Evolutionary conservation across 2,329 filamentous ascomycete species (phyloP), one percentile per base, ranked within the genome.

Genomic region (Amesomyces nigricolor): DNA sequence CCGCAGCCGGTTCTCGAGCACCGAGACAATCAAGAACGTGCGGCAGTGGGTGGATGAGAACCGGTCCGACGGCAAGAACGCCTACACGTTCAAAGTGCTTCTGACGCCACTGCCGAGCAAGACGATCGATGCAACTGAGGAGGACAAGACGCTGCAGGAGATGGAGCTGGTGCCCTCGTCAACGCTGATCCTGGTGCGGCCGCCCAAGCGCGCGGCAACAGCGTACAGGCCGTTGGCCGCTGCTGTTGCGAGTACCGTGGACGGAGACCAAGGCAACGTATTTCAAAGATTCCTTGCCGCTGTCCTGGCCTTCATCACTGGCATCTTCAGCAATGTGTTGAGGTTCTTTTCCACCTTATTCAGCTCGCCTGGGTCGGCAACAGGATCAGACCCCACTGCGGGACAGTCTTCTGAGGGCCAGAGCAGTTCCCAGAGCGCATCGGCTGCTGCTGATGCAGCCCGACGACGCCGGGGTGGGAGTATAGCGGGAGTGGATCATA

Each of bases 11-110:
- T 95, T 96, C 68, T 74, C 82, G 10, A 81, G 83, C 19, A 73
- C 49, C 2, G 76, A 80, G 6, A 87, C 80, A 0, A 76, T 96
- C 6, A 74, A 70, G 6, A 81, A 89, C 43, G 85, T 97, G 1
- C 81, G 92, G 7, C 72, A 76, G 6, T 96, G 90, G 88, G 79
- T 97, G 7, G 88, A 92, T 53, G 74, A 78, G 54, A 75, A 80
- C 37, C 76, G 82, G 59, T 46, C 52, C 10, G 79, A 81, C 43
- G 79, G 78, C 17, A 74, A 78, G 30, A 68, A 76, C 11, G 88
- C 90, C 0, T 97, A 91, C 70, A 87, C 80, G 11, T 91, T 97
- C 72, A 90, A 91, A 66, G 83, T 95, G 47, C 85, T 96, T 37
- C 77, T 95, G 2, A 85, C 88, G 0, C 91, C 91, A 0, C 73